These are phyloP conservation scores for Dillenia suffruticosa DNA, from an alignment of 164 flowering plant species.

Conservation along the genomic window DNA sequence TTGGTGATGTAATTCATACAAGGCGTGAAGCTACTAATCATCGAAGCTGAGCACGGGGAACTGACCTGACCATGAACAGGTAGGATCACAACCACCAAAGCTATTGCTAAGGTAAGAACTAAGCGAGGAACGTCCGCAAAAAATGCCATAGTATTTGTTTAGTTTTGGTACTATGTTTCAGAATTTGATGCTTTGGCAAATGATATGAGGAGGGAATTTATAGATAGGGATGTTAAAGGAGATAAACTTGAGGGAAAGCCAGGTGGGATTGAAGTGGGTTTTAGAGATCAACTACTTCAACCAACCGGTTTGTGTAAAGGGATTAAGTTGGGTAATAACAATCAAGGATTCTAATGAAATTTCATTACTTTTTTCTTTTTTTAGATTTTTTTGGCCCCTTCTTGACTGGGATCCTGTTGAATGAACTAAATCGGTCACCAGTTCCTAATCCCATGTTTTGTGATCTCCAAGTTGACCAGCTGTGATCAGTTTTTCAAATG, in stretches of 20 bases:
- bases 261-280: slow-evolving; percentile 41
- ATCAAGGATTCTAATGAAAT: neutral
- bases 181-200: slow-evolving; percentile 5
- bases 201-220: slow-evolving; percentile 15
- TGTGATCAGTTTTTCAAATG: no score
- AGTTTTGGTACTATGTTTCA: neutral
- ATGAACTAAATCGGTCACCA: no score
- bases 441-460: no score
- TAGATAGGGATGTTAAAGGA: slow-evolving; percentile 19
- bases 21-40: slow-evolving; percentile 59
- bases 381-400: neutral
- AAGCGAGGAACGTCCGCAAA: neutral
- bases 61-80: slow-evolving; percentile 48
- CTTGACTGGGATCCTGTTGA: no score
- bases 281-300: slow-evolving; percentile 61
- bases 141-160: neutral
- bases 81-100: slow-evolving; percentile 15
- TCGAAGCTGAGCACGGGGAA: slow-evolving; percentile 47
- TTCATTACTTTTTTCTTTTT: neutral
- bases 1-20: slow-evolving; percentile 61
- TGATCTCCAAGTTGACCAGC: no score
- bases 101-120: slow-evolving; percentile 9
- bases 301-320: slow-evolving; percentile 21
- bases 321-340: slow-evolving; percentile 16
- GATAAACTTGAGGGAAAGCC: neutral